Evolutionary conservation across 257 asterid genomes (phyloP), one percentile per base, ranked within the genome.

Genomic region (Buddleja alternifolia): DNA sequence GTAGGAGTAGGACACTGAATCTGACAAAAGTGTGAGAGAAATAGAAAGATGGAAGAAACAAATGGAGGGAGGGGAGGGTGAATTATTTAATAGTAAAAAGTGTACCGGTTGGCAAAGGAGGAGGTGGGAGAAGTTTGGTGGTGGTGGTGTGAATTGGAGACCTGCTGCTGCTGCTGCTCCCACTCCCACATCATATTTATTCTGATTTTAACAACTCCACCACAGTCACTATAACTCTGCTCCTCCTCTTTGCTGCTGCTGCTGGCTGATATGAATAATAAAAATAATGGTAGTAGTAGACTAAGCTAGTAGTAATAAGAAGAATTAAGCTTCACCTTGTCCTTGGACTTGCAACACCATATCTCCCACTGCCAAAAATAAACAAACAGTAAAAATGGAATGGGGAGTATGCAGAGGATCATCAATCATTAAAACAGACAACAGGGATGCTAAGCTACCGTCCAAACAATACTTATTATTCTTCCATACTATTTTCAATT

Each of bases 61-160:
- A 45, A 24, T 21, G 21, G 7, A 8, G n/a, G 41, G 40, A 39
- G 12, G 37, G 48, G 16, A 5, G 48, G 50, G 19, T 3, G 32
- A 10, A 41, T 8, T 17, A n/a, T 24, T 29, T 25, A 44, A 50
- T 7, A 52, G 29, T 1, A 65, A 68, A n/a, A n/a, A n/a, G n/a
- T n/a, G 48, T 78, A 85, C 91, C 91, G 79, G 77, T 73, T 76
- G 63, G 91, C 76, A 37, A 78, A 82, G 47, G 91, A 60, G 73
- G 85, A 14, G 56, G 75, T 36, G 42, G 75, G 81, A 57, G 71
- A 58, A 40, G 34, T n/a, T n/a, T n/a, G n/a, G n/a, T n/a, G n/a
- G n/a, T n/a, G 66, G 36, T 32, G 16, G 36, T 8, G 73, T n/a
- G 41, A 66, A 17, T 65, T 41, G 21, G 70, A 10, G 8, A 34